Evolutionary conservation across 345 rosid genomes (phyloP).

Genomic region (Triadica sebifera): DNA sequence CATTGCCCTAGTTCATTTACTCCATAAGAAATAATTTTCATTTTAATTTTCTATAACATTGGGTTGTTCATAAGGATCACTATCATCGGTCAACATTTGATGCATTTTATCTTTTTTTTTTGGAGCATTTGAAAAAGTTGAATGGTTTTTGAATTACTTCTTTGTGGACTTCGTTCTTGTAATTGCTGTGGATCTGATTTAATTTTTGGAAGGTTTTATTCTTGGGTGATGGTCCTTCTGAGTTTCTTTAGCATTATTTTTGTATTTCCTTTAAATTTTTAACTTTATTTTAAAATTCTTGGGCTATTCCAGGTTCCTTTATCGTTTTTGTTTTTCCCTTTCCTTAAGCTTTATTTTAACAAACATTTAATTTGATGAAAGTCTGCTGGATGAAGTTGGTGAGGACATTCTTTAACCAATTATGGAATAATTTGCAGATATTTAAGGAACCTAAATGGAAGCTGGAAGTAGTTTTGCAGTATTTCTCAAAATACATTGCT

Average conservation of each 20-base stretch:
- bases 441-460: conserved; percentile 80
- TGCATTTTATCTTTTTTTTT: no score
- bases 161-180: no score
- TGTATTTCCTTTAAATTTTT: not conserved
- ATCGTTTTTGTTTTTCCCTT: not conserved
- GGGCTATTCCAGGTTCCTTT: not conserved
- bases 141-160: no score
- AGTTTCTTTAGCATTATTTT: not conserved
- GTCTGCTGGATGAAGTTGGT: not conserved
- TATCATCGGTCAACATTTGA: no score
- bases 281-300: no score
- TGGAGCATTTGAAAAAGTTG: no score
- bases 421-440: conserved; percentile 40
- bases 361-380: not conserved
- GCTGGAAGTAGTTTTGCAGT: conserved; percentile 66
- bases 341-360: not conserved
- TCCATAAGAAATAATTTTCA: no score
- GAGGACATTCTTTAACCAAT: not conserved
- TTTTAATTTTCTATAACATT: no score
- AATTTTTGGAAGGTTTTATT: not conserved
- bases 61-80: no score
- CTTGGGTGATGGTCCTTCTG: not conserved
- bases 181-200: not conserved
- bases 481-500: conserved; percentile 55
- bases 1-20: no score